Base-by-base conservation (phyloP, 768 basidiomycete genomes). In the Boletus bicolor region DNA sequence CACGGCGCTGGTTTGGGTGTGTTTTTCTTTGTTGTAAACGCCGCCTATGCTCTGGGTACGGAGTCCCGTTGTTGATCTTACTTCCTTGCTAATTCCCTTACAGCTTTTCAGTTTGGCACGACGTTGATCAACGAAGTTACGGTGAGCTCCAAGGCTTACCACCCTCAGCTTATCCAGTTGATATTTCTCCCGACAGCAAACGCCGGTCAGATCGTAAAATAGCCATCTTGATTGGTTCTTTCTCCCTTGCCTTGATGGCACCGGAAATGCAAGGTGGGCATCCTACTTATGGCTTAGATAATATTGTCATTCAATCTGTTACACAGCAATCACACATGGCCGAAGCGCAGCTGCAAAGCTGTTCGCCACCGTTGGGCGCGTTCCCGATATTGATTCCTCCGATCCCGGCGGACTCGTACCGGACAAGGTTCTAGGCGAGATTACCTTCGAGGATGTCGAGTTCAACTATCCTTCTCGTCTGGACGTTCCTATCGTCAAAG, bases 391-490 rank as follows among this genome's bases (percentile, higher is more conserved):
- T 64, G 93, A 98, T 71, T 92, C 91, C 5, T 79, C 86, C 1
- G 72, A 83, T 55, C 77, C 82, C 0, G 75, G 65, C 4, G 95
- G 95, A 11, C 69, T 80, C 39, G 86, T 86, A 67, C 92, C 84
- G 0, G 83, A 84, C 39, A 72, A 71, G 2, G 84, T 92, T 47
- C 59, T 77, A 0, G 94, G 94, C 21, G 77, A 84, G 63, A 90
- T 97, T 63, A 73, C 73, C n/a, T 73, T 97, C 50, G 81, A 89
- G 57, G 71, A 87, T 60, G 80, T 96, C 65, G 76, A 79, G 53
- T 96, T 98, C 77, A 83, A 77, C 68, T 96, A 97, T 68, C 93
- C 93, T 3, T 89, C 90, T 6, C 85, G 89, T n/a, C 86, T 84
- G 5, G 77, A 80, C 34, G 86, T 95, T 3, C 83, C 84, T 15